phyloP scores from a whole-genome alignment of 129 eudicot species.

The Gnaphalium uliginosum region DNA sequence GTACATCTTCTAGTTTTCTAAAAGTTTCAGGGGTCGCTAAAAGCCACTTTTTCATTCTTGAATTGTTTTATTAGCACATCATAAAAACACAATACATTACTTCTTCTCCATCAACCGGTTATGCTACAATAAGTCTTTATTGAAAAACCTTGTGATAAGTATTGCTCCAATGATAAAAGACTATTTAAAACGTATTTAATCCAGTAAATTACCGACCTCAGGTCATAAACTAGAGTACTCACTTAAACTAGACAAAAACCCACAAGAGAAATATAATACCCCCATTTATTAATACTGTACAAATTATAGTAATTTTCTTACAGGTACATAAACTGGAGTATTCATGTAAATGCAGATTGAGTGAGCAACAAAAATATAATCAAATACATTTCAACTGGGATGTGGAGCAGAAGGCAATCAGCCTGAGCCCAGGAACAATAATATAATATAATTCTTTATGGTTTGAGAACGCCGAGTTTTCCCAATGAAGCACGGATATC shows the following conservation, averaged over 20 bases:
- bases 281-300: slow-evolving; percentile 36
- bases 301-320: slow-evolving; percentile 15
- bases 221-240: no score
- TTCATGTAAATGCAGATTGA: slow-evolving; percentile 24
- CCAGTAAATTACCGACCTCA: background rate
- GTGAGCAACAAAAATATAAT: slow-evolving; percentile 14
- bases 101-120: no score
- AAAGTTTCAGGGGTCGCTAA: no score
- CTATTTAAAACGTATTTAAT: no score
- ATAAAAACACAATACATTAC: no score
- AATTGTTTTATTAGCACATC: no score
- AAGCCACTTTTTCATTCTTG: no score
- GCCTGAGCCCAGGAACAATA: slow-evolving; percentile 8
- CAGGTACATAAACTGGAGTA: slow-evolving; percentile 11
- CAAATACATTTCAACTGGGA: slow-evolving; percentile 8
- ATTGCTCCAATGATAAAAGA: no score
- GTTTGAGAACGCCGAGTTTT: slow-evolving; percentile 45
- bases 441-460: slow-evolving; percentile 22
- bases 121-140: no score
- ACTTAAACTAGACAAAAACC: background rate
- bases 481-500: slow-evolving; percentile 59
- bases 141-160: no score
- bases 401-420: background rate
- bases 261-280: slow-evolving; percentile 17
- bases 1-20: no score